These are phyloP conservation scores for Fusarium sp. DNA, from an alignment of 2,329 filamentous ascomycete species.

Conservation along the genomic window DNA sequence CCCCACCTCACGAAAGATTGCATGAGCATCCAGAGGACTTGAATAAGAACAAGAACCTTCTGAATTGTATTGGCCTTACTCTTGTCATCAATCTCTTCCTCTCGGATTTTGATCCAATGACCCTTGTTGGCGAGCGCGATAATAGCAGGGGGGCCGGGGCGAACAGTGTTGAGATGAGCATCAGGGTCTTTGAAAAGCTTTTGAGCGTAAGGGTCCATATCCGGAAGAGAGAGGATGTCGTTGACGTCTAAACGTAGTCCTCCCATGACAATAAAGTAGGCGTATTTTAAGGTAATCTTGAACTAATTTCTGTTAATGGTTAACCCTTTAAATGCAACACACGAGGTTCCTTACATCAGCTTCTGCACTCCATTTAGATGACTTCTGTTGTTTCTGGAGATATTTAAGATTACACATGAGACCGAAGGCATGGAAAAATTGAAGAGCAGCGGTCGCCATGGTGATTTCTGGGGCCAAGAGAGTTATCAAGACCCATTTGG, in stretches of 20 bases:
- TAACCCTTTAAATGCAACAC: fast-evolving
- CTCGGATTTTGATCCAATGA: not conserved
- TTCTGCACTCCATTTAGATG: fast-evolving
- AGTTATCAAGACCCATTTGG: not conserved
- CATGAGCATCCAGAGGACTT: not conserved
- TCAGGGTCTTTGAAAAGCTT: not conserved
- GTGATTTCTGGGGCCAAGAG: not conserved
- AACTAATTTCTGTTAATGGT: not conserved
- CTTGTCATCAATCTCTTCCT: not conserved
- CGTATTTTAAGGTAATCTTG: not conserved
- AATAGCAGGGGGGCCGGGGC: not conserved
- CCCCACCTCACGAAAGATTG: not conserved
- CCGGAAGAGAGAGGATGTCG: not conserved
- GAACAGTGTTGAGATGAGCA: not conserved
- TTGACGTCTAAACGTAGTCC: not conserved
- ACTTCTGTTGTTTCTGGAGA: not conserved
- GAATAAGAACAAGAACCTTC: not conserved
- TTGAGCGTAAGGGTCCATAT: not conserved
- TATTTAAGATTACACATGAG: not conserved
- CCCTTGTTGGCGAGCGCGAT: not conserved
- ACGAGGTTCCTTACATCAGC: not conserved
- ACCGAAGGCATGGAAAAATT: too few relatives aligned
- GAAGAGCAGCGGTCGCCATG: too few relatives aligned
- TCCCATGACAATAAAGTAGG: constrained; percentile 5
- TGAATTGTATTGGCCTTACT: not conserved